phyloP scores from a whole-genome alignment of 176 grass and related monocot species.

The Otatea glauca region DNA sequence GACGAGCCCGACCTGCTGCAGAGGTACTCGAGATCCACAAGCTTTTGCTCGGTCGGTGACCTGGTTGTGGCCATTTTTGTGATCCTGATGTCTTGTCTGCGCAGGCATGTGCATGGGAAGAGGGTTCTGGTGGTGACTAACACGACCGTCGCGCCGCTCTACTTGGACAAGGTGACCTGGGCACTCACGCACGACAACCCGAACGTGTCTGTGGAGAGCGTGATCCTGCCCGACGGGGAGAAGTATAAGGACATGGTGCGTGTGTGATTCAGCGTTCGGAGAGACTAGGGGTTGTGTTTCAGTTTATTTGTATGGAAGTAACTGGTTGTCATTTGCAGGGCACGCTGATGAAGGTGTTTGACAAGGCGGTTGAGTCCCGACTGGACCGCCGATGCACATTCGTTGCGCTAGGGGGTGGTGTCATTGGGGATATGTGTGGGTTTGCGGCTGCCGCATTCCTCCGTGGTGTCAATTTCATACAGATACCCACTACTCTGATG shows the following conservation, averaged over 20 bases:
- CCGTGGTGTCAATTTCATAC: constrained; percentile 98
- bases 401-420: constrained; percentile 84
- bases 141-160: constrained; percentile 78
- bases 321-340: constrained; percentile 52
- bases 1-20: constrained; percentile 81
- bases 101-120: constrained; percentile 95
- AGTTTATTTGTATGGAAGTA: background rate
- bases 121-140: constrained; percentile 94
- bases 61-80: background rate
- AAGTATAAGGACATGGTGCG: constrained; percentile 92
- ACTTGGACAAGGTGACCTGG: constrained; percentile 88
- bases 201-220: constrained; percentile 75
- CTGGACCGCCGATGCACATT: constrained; percentile 85
- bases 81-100: background rate
- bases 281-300: background rate
- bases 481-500: constrained; percentile 98
- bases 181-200: constrained; percentile 76
- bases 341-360: constrained; percentile 89
- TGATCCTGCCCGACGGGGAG: constrained; percentile 90
- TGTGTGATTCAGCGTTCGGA: background rate
- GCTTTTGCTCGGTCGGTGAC: background rate
- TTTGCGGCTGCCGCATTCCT: constrained; percentile 82
- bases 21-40: constrained; percentile 55
- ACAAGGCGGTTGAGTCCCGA: constrained; percentile 75
- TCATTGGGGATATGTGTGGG: constrained; percentile 93